Percentiles rank a stretch among this genome's conserved stretches.
Evolutionary conservation across 192 early-diverging fungal species (phyloP).

Genomic region (Backusella macrospora): DNA sequence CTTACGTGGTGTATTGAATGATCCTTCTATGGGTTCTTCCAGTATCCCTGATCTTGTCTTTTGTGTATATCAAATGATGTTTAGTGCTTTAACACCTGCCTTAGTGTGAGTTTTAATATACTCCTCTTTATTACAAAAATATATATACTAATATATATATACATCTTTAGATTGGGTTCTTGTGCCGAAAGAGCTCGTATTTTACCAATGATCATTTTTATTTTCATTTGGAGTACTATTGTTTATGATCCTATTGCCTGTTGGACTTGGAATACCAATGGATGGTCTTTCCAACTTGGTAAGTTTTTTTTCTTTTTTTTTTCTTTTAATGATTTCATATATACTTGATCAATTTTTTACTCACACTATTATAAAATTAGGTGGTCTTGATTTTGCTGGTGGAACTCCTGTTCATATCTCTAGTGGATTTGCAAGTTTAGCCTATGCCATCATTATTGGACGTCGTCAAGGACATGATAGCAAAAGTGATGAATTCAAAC

Average conservation of each 20-base stretch:
- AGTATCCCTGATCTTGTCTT: constrained; percentile 79
- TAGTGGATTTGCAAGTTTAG: constrained; percentile 88
- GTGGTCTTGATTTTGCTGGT: constrained; percentile 88
- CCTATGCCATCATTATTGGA: constrained; percentile 86
- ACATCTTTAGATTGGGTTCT: constrained; percentile 59
- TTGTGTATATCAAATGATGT: constrained; percentile 86
- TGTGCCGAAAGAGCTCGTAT: constrained; percentile 89
- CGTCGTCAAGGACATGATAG: constrained; percentile 74
- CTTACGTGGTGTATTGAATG: constrained; percentile 55
- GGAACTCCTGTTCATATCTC: constrained; percentile 95
- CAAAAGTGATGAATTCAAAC: constrained; percentile 62
- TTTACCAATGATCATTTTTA: constrained; percentile 85
- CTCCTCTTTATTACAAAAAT: no score
- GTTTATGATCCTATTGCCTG: constrained; percentile 95
- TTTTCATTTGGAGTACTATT: constrained; percentile 91
- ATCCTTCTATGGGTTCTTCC: constrained; percentile 58
- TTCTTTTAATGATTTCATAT: neutral
- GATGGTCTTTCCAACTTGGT: constrained; percentile 85
- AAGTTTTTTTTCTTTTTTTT: neutral
- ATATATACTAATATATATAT: neutral
- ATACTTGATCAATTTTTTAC: no score
- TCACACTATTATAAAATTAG: constrained; percentile 13
- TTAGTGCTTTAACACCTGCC: constrained; percentile 89
- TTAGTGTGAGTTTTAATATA: constrained; percentile 50
- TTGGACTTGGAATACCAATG: constrained; percentile 90